Base-by-base conservation (phyloP, 1,139 yeast species). In the Casaregolazyma lundiana region DNA sequence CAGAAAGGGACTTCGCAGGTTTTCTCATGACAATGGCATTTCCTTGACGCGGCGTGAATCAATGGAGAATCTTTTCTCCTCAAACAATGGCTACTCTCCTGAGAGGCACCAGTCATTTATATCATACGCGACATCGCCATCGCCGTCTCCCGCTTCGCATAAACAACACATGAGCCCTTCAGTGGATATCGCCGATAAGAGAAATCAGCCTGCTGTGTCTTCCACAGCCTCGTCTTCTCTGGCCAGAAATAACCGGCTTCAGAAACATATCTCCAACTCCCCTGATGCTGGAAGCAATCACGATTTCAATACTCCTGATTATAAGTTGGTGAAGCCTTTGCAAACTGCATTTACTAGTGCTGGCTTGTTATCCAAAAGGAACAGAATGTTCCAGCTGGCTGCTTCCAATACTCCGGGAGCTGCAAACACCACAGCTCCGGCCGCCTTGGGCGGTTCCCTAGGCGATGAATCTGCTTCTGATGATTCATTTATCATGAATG, bases 311-410 rank as follows among this genome's bases (percentile, higher is more conserved):
- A 66, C 79, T 15, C 75, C 80, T n/a, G 72, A 64, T 21, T 87
- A 81, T 64, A 78, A 80, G 53, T 78, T 80, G 48, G 95, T 84
- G 26, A 84, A 84, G 60, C 96, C 96, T 3, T 71, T 86, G 41
- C 95, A 86, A 62, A 82, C 92, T 0, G 96, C 94, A 11, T 88
- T 88, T 63, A 75, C 79, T 64, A 78, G 92, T 3, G 71, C 85
- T 0, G 96, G 96, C 0, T 69, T 87, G 38, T 64, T 82, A 50
- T 84, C 90, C 51, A 87, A 87, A 66, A 80, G 78, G 52, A 76
- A 80, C 46, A 65, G 80, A 19, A 63, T 53, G 60, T 13, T 35
- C 20, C 36, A 36, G 4, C 29, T 37, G 11, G 40, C 35, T 19
- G 41, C 43, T 16, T 41, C 45, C 9, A 34, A 32, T 21, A 26